Evolutionary conservation across 2,329 filamentous ascomycete genomes (phyloP), one percentile per base, ranked within the genome.

Genomic region (Arthrobotrys conoides): DNA sequence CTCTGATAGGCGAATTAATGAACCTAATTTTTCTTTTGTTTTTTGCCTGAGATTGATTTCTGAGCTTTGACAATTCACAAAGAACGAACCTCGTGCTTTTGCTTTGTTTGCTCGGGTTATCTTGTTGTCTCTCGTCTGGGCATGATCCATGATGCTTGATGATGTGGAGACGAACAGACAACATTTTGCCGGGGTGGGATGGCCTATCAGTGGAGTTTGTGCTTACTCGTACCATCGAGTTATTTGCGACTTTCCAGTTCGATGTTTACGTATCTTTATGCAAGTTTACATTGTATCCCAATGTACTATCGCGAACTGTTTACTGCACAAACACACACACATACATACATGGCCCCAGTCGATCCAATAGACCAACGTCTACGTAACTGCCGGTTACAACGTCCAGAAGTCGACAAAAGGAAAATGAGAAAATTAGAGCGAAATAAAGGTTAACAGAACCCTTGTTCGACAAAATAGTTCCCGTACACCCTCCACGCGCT

Each of bases 401-500:
- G 27, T 33, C 53, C 24, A 51, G n/a, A n/a, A 51, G 16, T 38
- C 30, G 18, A 38, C 27, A 36, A 36, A 36, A 36, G 12, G 16
- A 14, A 16, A 41, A 59, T 59, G 53, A 59, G 53, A 59, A 57
- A 59, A 59, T 59, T 36, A 59, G 53, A 59, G 53, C 53, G 10
- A 36, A 59, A 59, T 59, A 36, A 38, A 59, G 27, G 27, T 33
- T 55, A 65, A 65, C 27, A 38, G 9, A 82, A 82, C 76, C 81
- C 81, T 80, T 55, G 69, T 49, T 24, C 16, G 12, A n/a, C 10
- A 30, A 41, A 16, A 72, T 83, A 94, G 92, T 95, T 93, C 83
- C 92, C 93, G 30, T 94, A 93, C 85, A 91, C 92, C 65, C 86
- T 94, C 78, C 84, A 88, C 64, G 89, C 88, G 59, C 89, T 95